These are phyloP conservation scores for Ocimum tenuiflorum DNA, from an alignment of 257 asterid genomes.

Conservation along the genomic window DNA sequence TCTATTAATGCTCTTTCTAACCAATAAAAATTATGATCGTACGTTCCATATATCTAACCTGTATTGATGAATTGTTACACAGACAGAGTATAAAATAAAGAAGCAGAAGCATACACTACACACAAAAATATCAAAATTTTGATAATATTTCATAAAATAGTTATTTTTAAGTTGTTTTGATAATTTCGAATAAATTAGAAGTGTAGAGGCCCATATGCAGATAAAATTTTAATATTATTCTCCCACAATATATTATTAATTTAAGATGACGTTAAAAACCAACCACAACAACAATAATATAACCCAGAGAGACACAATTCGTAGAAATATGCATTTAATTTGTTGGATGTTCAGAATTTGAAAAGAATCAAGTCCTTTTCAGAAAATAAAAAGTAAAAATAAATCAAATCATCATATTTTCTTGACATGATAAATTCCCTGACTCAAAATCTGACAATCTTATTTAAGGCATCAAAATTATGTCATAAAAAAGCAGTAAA, in stretches of 20 bases:
- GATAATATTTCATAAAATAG: no score
- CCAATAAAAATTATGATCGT: no score
- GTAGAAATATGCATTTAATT: conserved; percentile 6
- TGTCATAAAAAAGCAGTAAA: conserved; percentile 14
- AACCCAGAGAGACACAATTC: conserved; percentile 5
- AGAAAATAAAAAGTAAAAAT: neutral
- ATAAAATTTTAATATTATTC: neutral
- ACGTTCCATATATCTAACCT: no score
- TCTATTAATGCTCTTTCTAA: no score
- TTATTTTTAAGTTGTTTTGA: no score
- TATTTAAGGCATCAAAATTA: no score
- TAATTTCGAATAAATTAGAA: no score
- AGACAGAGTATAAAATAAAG: no score
- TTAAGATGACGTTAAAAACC: neutral
- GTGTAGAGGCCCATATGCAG: neutral
- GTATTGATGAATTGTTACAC: no score
- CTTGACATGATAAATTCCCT: conserved; percentile 22
- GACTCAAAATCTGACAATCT: conserved; percentile 10
- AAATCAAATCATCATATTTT: conserved; percentile 11
- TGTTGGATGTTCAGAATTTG: neutral
- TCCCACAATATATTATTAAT: neutral
- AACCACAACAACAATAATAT: neutral
- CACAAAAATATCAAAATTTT: no score
- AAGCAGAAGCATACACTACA: no score
- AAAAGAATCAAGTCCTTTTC: conserved; percentile 21